phyloP scores from a whole-genome alignment of 2,329 filamentous ascomycete species.

The Arthroderma sp. region DNA sequence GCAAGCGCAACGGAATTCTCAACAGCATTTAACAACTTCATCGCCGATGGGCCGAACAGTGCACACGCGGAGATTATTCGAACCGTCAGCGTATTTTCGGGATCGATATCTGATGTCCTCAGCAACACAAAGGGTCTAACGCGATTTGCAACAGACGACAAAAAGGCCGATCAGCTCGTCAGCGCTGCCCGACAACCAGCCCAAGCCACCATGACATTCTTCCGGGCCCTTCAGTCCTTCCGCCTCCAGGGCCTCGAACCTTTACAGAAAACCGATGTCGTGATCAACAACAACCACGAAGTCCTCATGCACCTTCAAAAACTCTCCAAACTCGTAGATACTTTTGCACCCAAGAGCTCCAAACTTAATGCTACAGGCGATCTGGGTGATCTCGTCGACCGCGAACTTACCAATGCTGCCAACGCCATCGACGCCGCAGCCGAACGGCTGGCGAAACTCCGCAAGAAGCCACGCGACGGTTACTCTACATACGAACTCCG shows the following conservation, averaged over 20 bases:
- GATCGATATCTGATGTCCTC: conserved; percentile 83
- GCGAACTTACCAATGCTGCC: conserved; percentile 82
- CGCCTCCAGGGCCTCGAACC: conserved; percentile 80
- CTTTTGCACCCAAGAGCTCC: conserved; percentile 74
- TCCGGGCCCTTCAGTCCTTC: conserved; percentile 88
- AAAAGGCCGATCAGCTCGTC: conserved; percentile 77
- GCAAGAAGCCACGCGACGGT: conserved; percentile 89
- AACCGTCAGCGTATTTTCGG: conserved; percentile 78
- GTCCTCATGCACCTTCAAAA: conserved; percentile 89
- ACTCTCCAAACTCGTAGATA: conserved; percentile 83
- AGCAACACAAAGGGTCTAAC: conserved; percentile 94
- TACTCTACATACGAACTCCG: conserved; percentile 94
- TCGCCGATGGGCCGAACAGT: conserved; percentile 87
- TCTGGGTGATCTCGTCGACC: conserved; percentile 82
- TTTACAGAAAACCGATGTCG: conserved; percentile 87
- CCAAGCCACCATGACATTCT: conserved; percentile 80
- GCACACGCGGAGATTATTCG: conserved; percentile 85
- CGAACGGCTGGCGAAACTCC: conserved; percentile 76
- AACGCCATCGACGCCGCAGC: conserved; percentile 90
- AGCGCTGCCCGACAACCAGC: conserved; percentile 74
- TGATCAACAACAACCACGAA: conserved; percentile 94
- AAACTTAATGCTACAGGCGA: conserved; percentile 72
- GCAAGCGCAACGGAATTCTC: conserved; percentile 93
- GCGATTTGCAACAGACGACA: conserved; percentile 86
- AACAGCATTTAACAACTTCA: conserved; percentile 95